Base-by-base conservation (phyloP, 495 filamentous ascomycete species). In the Penicillium roqueforti region DNA sequence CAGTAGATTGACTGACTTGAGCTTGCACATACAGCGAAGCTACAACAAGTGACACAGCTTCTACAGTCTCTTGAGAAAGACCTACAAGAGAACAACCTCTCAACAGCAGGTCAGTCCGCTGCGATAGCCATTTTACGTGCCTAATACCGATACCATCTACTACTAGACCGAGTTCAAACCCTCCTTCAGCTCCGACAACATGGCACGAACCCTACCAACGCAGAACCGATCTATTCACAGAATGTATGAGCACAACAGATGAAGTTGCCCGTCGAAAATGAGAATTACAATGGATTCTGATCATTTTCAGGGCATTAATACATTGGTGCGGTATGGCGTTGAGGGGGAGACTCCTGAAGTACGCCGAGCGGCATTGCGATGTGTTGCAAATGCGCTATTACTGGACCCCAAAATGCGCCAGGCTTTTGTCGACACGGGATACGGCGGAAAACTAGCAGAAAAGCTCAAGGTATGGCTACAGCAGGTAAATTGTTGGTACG, bases 301-400 rank as follows among this genome's bases (percentile, higher is more conserved):
- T 36, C 37, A 20, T 34, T 13, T 57, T 8, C 55, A 95, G 88
- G 91, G 90, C 6, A 87, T 98, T 36, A 72, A 84, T 39, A 84
- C 78, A 5, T 74, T 98, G 34, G 75, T 81, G 34, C 80, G 74
- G 37, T 84, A 93, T 74, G 89, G 84, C 16, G 85, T 97, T 53
- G 73, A 82, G 22, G 63, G 67, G 6, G 76, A 85, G 47, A 83
- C 80, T 7, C 52, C 73, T 0, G 76, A 80, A 4, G 81, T 86
- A 2, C 88, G 88, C 6, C 83, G 83, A 47, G 84, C 91, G 62
- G 93, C 92, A 3, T 70, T 97, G 28, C 82, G 91, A 53, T 90
- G 90, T 58, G 75, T 97, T 23, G 93, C 91, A 53, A 98, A 98
- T 70, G 82, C 91, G 4, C 72, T 97, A 29, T 73, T 97, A 4